Conservation (phyloP, 257 asterid genomes). For the Solanum okadae region DNA sequence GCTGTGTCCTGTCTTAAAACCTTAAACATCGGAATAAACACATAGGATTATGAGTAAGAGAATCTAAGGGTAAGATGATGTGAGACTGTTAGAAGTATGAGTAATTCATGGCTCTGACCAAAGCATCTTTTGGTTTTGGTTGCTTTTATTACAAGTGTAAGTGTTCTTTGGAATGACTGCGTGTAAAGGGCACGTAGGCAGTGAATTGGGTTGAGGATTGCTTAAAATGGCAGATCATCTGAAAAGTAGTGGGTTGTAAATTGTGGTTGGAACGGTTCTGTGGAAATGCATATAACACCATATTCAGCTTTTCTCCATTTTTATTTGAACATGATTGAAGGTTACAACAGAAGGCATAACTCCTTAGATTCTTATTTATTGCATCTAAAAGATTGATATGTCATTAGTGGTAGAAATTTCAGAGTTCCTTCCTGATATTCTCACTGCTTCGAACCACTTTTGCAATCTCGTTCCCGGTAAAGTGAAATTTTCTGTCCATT, state of each 20-base stretch:
- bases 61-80: neutral
- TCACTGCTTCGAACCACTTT: neutral
- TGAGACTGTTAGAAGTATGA: neutral
- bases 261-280: neutral
- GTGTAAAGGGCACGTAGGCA: neutral
- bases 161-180: neutral
- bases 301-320: neutral
- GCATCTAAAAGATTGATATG: neutral
- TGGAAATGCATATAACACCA: neutral
- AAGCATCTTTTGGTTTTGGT: neutral
- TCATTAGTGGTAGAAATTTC: neutral
- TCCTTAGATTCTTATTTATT: neutral
- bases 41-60: neutral
- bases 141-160: neutral
- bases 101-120: neutral
- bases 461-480: neutral
- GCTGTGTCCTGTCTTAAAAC: neutral
- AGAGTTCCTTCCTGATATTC: neutral
- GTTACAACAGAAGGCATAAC: neutral
- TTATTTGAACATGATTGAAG: neutral
- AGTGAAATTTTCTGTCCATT: neutral
- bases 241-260: neutral
- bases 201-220: neutral
- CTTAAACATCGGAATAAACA: neutral
- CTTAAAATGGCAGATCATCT: neutral